A percentile compares a stretch with the other conserved stretches of the same genome.
These are phyloP conservation scores for Beauveria rudraprayagi DNA, from an alignment of 2,329 filamentous ascomycete species.

Conservation along the genomic window DNA sequence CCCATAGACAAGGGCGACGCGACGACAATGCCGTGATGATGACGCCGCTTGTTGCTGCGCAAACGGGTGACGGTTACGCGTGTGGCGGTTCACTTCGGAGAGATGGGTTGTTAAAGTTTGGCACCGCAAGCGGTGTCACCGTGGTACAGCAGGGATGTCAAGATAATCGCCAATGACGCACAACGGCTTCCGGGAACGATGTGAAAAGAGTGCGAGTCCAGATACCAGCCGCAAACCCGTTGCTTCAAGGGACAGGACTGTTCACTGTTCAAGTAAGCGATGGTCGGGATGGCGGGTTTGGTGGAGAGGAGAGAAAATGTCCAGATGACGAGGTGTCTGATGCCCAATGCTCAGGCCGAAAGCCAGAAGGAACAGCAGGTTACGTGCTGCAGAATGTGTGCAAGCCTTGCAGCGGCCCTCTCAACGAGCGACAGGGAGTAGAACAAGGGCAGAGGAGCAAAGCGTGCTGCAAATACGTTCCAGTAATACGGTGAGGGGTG, in stretches of 20 bases:
- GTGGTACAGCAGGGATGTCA: slow-evolving; percentile 7
- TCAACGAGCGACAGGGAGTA: neutral
- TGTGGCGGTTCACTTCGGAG: slow-evolving; percentile 1
- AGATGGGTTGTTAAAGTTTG: slow-evolving; percentile 7
- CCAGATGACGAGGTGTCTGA: slow-evolving; percentile 4
- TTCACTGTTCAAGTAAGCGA: neutral
- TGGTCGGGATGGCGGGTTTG: neutral
- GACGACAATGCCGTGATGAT: neutral
- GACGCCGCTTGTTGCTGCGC: slow-evolving; percentile 1
- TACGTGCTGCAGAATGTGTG: neutral
- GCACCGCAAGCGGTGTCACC: slow-evolving; percentile 9
- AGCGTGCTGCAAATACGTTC: neutral
- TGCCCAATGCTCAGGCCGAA: slow-evolving; percentile 7
- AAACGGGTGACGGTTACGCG: slow-evolving; percentile 6
- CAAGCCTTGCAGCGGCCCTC: neutral
- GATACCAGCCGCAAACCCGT: neutral
- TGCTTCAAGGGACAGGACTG: neutral
- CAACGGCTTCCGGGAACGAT: neutral
- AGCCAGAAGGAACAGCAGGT: neutral
- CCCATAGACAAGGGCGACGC: neutral
- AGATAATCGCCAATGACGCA: slow-evolving; percentile 1
- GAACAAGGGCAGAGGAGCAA: neutral
- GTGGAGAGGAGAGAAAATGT: neutral
- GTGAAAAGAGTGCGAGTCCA: neutral
- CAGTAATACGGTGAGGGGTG: neutral